These are phyloP conservation scores for Tylopilus subfusipes DNA, from an alignment of 768 basidiomycete genomes.

Conservation along the genomic window DNA sequence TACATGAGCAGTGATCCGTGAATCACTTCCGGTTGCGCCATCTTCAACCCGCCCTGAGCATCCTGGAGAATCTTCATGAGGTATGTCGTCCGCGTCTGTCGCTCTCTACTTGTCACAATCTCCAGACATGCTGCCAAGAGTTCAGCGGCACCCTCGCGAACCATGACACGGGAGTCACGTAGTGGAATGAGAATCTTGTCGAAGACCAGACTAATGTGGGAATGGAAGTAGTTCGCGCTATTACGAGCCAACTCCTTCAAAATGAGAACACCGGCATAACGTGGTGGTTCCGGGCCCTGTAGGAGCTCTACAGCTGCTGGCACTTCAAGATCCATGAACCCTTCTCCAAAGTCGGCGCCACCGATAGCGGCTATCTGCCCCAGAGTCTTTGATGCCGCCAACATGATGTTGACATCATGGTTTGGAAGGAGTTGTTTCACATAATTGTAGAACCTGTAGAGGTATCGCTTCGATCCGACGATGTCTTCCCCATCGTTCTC, in stretches of 20 bases:
- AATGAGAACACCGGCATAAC: constrained; percentile 93
- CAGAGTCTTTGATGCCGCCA: constrained; percentile 87
- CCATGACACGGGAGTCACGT: constrained; percentile 83
- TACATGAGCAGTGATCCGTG: constrained; percentile 92
- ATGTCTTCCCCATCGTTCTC: constrained; percentile 76
- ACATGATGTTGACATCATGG: constrained; percentile 90
- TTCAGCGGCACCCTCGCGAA: constrained; percentile 90
- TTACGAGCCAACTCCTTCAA: constrained; percentile 90
- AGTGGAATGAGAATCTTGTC: constrained; percentile 91
- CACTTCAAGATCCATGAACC: constrained; percentile 88
- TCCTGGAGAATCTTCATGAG: constrained; percentile 84
- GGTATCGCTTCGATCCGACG: constrained; percentile 73
- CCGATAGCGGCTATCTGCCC: constrained; percentile 84
- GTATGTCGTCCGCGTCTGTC: constrained; percentile 61
- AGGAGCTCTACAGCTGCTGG: constrained; percentile 78
- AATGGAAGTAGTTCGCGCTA: constrained; percentile 83
- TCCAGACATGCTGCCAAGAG: constrained; percentile 90
- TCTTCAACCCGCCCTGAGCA: constrained; percentile 78
- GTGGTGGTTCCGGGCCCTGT: constrained; percentile 71
- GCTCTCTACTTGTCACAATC: constrained; percentile 74
- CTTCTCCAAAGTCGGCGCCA: constrained; percentile 78
- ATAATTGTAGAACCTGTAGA: constrained; percentile 89
- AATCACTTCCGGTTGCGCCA: constrained; percentile 79
- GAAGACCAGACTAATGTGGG: constrained; percentile 83
- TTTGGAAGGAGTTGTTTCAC: constrained; percentile 90